A percentile compares a stretch with the other conserved stretches of the same genome.
These are phyloP conservation scores for Plasmopara muralis DNA, from an alignment of 352 stramenopile genomes.

Conservation along the genomic window DNA sequence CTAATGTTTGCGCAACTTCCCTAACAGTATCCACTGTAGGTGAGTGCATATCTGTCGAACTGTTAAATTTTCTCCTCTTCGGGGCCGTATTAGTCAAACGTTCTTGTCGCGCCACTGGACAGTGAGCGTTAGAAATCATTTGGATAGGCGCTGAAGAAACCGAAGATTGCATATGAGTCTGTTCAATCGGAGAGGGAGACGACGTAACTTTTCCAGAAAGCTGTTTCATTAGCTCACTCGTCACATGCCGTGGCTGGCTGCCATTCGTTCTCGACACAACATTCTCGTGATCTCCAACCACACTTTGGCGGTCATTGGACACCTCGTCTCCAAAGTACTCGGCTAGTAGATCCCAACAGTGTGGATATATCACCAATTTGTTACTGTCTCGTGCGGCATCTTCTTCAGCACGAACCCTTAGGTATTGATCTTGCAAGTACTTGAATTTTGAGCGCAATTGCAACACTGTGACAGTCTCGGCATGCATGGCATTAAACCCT, in stretches of 20 bases:
- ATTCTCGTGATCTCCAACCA: conserved; percentile 5
- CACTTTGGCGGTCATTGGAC: background rate
- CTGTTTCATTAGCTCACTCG: background rate
- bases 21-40: conserved; percentile 1
- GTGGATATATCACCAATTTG: conserved; percentile 21
- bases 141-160: conserved; percentile 5
- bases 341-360: conserved; percentile 20
- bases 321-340: conserved; percentile 21
- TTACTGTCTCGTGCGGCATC: conserved; percentile 5
- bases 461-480: conserved; percentile 10
- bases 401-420: conserved; percentile 11
- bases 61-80: conserved; percentile 14
- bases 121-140: conserved; percentile 3
- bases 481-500: conserved; percentile 18
- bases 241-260: background rate
- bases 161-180: background rate
- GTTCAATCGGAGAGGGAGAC: background rate
- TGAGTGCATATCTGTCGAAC: background rate
- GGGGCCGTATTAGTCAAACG: background rate
- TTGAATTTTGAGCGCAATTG: conserved; percentile 25
- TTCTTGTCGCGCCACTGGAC: background rate
- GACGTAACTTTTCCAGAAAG: background rate
- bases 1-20: conserved; percentile 10
- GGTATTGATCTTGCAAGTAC: conserved; percentile 20
- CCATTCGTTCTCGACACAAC: background rate